Evolutionary conservation across 208 protist species (phyloP), one percentile per base, ranked within the genome.

Genomic region (Leptomonas seymouri): DNA sequence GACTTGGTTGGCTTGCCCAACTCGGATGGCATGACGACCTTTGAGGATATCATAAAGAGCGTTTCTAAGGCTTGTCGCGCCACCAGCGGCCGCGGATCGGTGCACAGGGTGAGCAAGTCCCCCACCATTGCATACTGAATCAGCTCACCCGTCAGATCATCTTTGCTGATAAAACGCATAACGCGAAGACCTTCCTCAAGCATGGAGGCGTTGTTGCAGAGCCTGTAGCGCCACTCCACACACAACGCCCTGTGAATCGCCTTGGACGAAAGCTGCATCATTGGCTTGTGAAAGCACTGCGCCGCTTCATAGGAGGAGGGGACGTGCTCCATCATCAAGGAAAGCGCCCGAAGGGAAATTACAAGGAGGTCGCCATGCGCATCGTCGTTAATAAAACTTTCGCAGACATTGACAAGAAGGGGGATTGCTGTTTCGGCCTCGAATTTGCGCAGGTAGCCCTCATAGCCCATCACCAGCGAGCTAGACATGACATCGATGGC

Each of bases 241-340:
- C 71, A 78, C 49, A 93, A 67, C n/a, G 85, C 82, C 21, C 61
- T 62, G 54, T 93, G 82, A 28, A 93, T 78, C 0, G 75, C 74
- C 48, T 72, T 62, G 51, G 77, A 90, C 28, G 80, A 66, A 9
- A 86, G 51, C 49, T 82, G 58, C 39, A 91, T 78, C 14, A 92
- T 57, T 1, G 58, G 46, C 59, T 82, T 80, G 56, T 96, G 88
- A 45, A 82, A 80, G 4, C 39, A 44, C 39, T 70, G 58, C 28
- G 79, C 78, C 16, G 53, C 81, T 4, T 88, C 81, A 69, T 90
- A 91, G 14, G 89, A 88, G 27, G 74, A 82, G 0, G 92, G 92
- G 9, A 93, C 92, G 70, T 93, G 81, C 76, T 97, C 89, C 57
- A 93, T 78, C 31, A 94, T 91, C 21, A 97, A 84, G 0, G 92